A percentile compares a stretch with the other conserved stretches of the same genome.
Evolutionary conservation across 306 rosid species (phyloP).

Genomic region (Vachellia collinsii): DNA sequence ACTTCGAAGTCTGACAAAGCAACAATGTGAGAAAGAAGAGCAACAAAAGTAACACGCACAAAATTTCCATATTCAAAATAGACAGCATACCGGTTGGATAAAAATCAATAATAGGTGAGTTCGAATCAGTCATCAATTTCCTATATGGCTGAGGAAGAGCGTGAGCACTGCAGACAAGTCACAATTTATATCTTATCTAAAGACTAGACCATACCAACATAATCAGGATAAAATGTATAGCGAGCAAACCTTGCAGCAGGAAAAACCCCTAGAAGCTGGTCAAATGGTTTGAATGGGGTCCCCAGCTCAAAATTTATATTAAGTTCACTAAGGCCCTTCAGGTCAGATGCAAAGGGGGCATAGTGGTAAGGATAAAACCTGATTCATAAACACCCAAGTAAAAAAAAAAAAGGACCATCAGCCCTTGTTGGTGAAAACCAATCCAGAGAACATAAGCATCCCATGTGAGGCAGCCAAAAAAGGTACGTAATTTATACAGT

Average conservation of each 20-base stretch:
- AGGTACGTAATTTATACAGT: not conserved
- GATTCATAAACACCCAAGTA: constrained; percentile 22
- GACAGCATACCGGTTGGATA: constrained; percentile 76
- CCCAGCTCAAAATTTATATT: constrained; percentile 71
- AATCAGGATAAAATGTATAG: not conserved
- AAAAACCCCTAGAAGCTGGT: constrained; percentile 96
- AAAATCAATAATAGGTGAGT: constrained; percentile 89
- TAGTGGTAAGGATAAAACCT: constrained; percentile 99
- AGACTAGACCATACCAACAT: not conserved
- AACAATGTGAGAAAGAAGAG: constrained; percentile 33
- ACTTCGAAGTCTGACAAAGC: constrained; percentile 88
- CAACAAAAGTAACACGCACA: not conserved
- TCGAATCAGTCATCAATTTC: constrained; percentile 80
- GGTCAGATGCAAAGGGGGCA: constrained; percentile 99
- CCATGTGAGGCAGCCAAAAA: not conserved
- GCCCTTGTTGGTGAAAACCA: constrained; percentile 1
- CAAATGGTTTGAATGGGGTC: constrained; percentile 90
- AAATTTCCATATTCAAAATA: constrained; percentile 13
- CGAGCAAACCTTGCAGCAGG: constrained; percentile 90
- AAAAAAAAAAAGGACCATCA: not conserved
- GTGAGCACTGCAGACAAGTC: constrained; percentile 69
- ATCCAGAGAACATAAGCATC: constrained; percentile 20
- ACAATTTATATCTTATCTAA: constrained; percentile 24
- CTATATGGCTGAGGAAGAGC: constrained; percentile 90
- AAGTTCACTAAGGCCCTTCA: constrained; percentile 74